A percentile compares a stretch with the other conserved stretches of the same genome.
Conservation (phyloP, 2,329 filamentous ascomycete species). For the Aspergillus udagawae region DNA sequence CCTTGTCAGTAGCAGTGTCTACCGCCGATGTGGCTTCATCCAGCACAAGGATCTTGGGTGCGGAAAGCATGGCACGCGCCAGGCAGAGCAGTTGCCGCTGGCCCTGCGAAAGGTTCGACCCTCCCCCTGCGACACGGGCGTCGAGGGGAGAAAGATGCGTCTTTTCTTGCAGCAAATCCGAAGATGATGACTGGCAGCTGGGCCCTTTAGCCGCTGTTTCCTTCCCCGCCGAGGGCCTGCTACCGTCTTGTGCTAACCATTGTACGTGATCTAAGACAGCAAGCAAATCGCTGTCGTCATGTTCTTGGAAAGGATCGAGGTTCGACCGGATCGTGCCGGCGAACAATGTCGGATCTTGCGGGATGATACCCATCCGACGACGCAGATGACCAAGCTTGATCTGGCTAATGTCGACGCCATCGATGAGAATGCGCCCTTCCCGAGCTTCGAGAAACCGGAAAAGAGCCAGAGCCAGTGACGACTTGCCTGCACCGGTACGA, state of each 20-base stretch:
- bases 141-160: neutral
- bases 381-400: conserved; percentile 66
- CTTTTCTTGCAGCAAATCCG: neutral
- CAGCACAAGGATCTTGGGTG: neutral
- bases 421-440: conserved; percentile 64
- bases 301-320: conserved; percentile 69
- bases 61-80: neutral
- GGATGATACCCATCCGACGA: conserved; percentile 72
- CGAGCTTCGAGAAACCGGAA: conserved; percentile 72
- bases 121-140: neutral
- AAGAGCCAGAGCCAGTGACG: conserved; percentile 67
- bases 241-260: conserved; percentile 32
- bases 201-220: neutral
- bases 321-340: conserved; percentile 72
- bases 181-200: neutral
- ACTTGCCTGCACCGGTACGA: conserved; percentile 74
- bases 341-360: conserved; percentile 76
- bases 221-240: neutral
- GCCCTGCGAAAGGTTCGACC: neutral
- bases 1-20: neutral
- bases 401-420: conserved; percentile 69
- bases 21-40: neutral
- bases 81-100: neutral
- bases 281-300: conserved; percentile 63
- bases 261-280: conserved; percentile 68